Evolutionary conservation across 371 early-diverging fungal genomes (phyloP).

Genomic region (Mortierella sp.): DNA sequence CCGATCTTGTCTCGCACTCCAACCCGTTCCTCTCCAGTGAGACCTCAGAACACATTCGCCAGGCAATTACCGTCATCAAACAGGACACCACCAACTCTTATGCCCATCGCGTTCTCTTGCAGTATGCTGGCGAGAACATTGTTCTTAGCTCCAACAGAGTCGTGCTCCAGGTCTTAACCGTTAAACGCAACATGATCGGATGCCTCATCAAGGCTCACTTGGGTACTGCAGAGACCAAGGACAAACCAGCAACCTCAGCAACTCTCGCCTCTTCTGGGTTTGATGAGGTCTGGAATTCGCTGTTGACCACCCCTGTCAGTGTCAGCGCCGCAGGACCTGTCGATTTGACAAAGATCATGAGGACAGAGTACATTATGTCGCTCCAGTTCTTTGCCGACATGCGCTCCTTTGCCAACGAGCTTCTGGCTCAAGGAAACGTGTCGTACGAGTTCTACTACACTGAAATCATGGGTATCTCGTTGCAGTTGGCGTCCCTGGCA

Average conservation of each 20-base stretch:
- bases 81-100: conserved; percentile 58
- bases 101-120: conserved; percentile 64
- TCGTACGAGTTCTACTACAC: conserved; percentile 70
- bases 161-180: conserved; percentile 65
- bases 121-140: conserved; percentile 64
- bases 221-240: conserved; percentile 16
- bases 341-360: conserved; percentile 62
- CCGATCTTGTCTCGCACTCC: conserved; percentile 64
- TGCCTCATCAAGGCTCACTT: conserved; percentile 61
- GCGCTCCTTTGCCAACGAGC: conserved; percentile 63
- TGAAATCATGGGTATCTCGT: conserved; percentile 73
- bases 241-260: background rate
- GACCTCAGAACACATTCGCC: conserved; percentile 66
- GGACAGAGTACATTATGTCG: conserved; percentile 70
- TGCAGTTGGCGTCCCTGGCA: conserved; percentile 71
- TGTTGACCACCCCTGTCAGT: conserved; percentile 58
- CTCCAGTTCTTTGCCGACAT: conserved; percentile 73
- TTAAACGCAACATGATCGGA: conserved; percentile 67
- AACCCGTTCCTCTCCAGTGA: conserved; percentile 69
- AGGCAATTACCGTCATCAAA: conserved; percentile 63
- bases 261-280: conserved; percentile 29
- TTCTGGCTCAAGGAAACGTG: conserved; percentile 62
- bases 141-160: conserved; percentile 69
- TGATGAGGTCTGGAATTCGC: conserved; percentile 62
- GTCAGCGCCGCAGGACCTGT: conserved; percentile 37